Conservation (phyloP, 2,329 filamentous ascomycete genomes). For the Neonectria faginata region DNA sequence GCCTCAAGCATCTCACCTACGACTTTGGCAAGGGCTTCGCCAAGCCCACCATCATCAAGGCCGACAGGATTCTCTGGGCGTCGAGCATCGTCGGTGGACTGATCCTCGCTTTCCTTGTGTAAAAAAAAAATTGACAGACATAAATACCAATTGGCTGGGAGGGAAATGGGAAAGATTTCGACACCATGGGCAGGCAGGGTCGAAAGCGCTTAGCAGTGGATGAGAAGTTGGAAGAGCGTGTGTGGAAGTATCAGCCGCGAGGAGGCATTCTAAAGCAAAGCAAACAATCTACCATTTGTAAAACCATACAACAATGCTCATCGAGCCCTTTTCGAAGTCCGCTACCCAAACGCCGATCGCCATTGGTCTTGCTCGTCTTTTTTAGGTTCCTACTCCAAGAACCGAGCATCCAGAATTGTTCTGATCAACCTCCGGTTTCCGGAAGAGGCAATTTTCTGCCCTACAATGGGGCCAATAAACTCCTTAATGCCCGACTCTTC, state of each 20-base stretch:
- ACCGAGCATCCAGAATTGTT: constrained; percentile 66
- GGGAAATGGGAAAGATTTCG: background rate
- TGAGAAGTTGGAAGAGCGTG: constrained; percentile 8
- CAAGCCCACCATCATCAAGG: constrained; percentile 59
- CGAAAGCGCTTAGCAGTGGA: constrained; percentile 12
- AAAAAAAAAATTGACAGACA: constrained; percentile 34
- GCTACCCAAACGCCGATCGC: constrained; percentile 46
- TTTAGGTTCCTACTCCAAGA: constrained; percentile 56
- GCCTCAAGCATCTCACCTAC: constrained; percentile 65
- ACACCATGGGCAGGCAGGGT: constrained; percentile 1
- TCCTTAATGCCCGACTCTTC: constrained; percentile 62
- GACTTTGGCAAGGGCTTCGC: constrained; percentile 65
- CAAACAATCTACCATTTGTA: constrained; percentile 29
- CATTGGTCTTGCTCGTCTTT: constrained; percentile 27
- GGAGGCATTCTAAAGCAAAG: constrained; percentile 22
- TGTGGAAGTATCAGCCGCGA: constrained; percentile 30
- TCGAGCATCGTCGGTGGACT: constrained; percentile 57
- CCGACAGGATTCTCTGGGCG: constrained; percentile 62
- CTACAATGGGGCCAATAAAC: constrained; percentile 67
- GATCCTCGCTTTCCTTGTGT: constrained; percentile 63
- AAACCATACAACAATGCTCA: constrained; percentile 14
- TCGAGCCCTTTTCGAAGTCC: constrained; percentile 24
- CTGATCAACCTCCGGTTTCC: constrained; percentile 61
- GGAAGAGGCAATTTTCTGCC: constrained; percentile 59
- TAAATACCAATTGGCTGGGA: constrained; percentile 3